Conservation (phyloP, 495 filamentous ascomycete genomes). For the Trypethelium eluteriae region DNA sequence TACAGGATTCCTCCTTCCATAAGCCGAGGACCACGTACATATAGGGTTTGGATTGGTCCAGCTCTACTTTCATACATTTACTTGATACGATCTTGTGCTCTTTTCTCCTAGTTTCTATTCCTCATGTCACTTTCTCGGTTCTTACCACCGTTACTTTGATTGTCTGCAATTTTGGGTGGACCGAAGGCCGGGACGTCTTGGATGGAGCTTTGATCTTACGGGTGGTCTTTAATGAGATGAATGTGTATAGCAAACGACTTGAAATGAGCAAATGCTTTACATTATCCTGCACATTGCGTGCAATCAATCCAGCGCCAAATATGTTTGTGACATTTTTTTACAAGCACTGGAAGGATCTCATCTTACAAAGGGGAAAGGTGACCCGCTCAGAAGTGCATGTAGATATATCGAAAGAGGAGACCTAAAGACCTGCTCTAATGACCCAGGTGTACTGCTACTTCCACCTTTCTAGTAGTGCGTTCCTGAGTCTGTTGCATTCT, state of each 20-base stretch:
- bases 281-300: neutral
- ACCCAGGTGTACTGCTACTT: too few species aligned
- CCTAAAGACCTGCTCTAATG: too few species aligned
- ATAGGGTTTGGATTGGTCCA: neutral
- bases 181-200: neutral
- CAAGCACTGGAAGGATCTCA: too few species aligned
- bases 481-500: too few species aligned
- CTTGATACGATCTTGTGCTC: neutral
- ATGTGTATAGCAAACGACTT: neutral
- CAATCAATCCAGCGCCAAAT: neutral
- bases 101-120: neutral
- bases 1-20: neutral
- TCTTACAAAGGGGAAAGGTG: too few species aligned
- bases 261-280: neutral
- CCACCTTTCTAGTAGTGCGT: too few species aligned
- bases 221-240: neutral
- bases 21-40: neutral
- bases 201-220: neutral
- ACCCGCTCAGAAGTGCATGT: too few species aligned
- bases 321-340: too few species aligned
- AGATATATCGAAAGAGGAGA: too few species aligned
- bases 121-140: neutral
- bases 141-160: neutral
- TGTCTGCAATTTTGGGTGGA: neutral
- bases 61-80: neutral